Base-by-base conservation (phyloP, 345 rosid genomes). In the Dipteronia dyeriana region DNA sequence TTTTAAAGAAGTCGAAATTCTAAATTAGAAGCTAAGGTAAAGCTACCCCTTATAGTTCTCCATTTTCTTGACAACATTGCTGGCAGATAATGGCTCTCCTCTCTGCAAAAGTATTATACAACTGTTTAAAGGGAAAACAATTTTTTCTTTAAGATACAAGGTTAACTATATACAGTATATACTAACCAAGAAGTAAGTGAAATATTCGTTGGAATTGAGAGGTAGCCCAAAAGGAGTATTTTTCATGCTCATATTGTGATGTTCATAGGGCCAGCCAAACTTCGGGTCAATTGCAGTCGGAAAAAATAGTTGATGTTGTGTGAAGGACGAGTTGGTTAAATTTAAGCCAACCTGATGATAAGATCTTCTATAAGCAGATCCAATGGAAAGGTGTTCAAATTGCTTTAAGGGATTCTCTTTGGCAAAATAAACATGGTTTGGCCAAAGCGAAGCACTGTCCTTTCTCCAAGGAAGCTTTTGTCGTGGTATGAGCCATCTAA, bases 401-500 rank as follows among this genome's bases (percentile, higher is more conserved):
- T 34, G 51, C 41, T 59, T 80, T 38, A 25, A 54, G 25, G 61
- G 38, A 7, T 49, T 65, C 64, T 76, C 73, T 66, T 75, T 63
- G 38, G 77, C 76, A 13, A 76, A 54, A 80, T 81, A 49, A 73
- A 82, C 45, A 65, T 79, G 82, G 76, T 78, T 81, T 3, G 85
- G 83, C 86, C 84, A 83, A 25, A 75, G 61, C 66, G 82, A 84
- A 69, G 63, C 13, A 45, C 66, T n/a, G 66, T 82, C 71, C 79
- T 71, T 82, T 78, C 85, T 85, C 91, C 91, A 88, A 34, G 91
- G 89, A 78, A 88, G 85, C 80, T 83, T 86, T 71, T 80, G 86
- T 43, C 85, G 87, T 34, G 91, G 91, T 73, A 88, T 84, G 78
- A 88, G 87, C 91, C 91, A 88, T 80, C 84, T 83, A 14, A 88